Evolutionary conservation across 1,284 basidiomycete species (phyloP), one percentile per base, ranked within the genome.

Genomic region (Chondrostereum purpureum): DNA sequence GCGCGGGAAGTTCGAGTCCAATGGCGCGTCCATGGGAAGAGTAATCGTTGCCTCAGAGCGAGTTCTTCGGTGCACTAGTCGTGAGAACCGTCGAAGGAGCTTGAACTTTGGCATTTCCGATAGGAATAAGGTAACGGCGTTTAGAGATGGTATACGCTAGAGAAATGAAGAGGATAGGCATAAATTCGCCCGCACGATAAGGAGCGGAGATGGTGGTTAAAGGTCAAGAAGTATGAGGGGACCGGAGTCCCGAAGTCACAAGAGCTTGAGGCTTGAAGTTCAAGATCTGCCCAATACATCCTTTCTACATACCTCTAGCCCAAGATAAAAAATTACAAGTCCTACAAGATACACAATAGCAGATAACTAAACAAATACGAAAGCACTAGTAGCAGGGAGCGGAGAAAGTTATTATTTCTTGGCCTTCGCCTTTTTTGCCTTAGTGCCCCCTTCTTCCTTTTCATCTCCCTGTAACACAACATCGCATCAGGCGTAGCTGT

Each of bases 21-120:
- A 24, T 23, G 39, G 2, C 11, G 43, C 38, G 24, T 37, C 31
- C 5, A 44, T 44, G n/a, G 34, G 24, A 14, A 41, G 14, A n/a
- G 42, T 21, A 40, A 35, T 11, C 56, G 43, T 46, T 53, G 56
- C 34, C 31, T 65, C 64, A 23, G 67, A 69, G 50, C 61, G 64
- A 42, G 63, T 58, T 40, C 66, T 62, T 47, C 63, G 62, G 45
- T 58, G 58, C 23, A 55, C 49, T 12, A 53, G 48, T 38, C 46
- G 51, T 47, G 51, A 62, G 53, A 46, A 56, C 42, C 50, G 58
- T 59, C 49, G 38, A 16, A 47, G 55, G 44, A 60, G 61, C 60
- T 51, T 27, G 20, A 51, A 51, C 65, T 45, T 48, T 43, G 35
- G 43, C 53, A 45, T 53, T 53, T 52, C 8, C n/a, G 27, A 31